phyloP scores from a whole-genome alignment of 140 eudicot species.

The Stevia rebaudiana region DNA sequence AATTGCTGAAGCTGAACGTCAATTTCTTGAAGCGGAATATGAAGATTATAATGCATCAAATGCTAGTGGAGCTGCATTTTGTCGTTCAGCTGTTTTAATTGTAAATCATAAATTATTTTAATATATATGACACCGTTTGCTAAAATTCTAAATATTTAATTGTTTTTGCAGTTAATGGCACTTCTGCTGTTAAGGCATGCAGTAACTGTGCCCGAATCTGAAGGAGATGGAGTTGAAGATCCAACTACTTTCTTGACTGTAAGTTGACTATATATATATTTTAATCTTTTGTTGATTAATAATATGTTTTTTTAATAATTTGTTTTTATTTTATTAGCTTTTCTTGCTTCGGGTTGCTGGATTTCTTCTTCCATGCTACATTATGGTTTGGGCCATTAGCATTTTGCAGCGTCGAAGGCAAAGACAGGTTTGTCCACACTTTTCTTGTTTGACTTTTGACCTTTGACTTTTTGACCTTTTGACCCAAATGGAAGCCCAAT shows the following conservation, averaged over 20 bases:
- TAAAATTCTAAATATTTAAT: too few species aligned
- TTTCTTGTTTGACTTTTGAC: not conserved
- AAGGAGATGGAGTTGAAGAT: slow-evolving; percentile 70
- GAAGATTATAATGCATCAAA: slow-evolving; percentile 71
- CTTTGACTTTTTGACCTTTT: not conserved
- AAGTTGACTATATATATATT: slow-evolving; percentile 13
- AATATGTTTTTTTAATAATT: too few species aligned
- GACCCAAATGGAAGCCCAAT: not conserved
- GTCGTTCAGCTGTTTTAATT: slow-evolving; percentile 86
- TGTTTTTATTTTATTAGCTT: slow-evolving; percentile 60
- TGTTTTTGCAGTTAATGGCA: slow-evolving; percentile 75
- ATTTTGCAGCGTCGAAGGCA: slow-evolving; percentile 91
- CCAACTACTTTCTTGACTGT: slow-evolving; percentile 77
- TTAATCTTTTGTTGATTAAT: not conserved
- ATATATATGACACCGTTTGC: too few species aligned
- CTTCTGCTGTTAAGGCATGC: slow-evolving; percentile 84
- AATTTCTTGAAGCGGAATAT: slow-evolving; percentile 73
- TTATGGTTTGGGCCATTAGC: slow-evolving; percentile 92
- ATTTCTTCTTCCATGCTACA: slow-evolving; percentile 89
- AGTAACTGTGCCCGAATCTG: slow-evolving; percentile 58
- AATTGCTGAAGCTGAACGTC: slow-evolving; percentile 86
- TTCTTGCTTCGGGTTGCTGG: slow-evolving; percentile 84
- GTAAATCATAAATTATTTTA: too few species aligned
- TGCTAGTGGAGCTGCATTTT: slow-evolving; percentile 90
- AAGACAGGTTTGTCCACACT: slow-evolving; percentile 86